Percentiles rank a stretch among this genome's conserved stretches.
Evolutionary conservation across 2,329 filamentous ascomycete genomes (phyloP).

Genomic region (Ceratocystis huliohia): DNA sequence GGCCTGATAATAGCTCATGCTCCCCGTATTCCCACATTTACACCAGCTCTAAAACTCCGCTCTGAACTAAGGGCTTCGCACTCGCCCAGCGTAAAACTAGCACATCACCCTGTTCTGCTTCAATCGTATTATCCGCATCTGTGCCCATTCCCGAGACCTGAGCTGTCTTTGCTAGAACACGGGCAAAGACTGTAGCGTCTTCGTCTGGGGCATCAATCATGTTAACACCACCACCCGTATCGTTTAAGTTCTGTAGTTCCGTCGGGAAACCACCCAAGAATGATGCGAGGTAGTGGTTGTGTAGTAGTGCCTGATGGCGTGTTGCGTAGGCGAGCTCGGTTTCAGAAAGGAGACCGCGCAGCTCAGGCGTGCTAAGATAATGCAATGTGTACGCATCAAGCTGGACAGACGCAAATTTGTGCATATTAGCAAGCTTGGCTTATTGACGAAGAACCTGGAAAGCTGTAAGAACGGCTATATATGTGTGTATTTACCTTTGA

Average conservation of each 20-base stretch:
- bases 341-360: conserved; percentile 54
- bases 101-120: conserved; percentile 49
- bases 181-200: conserved; percentile 72
- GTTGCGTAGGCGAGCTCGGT: conserved; percentile 73
- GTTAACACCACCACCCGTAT: conserved; percentile 67
- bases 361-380: conserved; percentile 47
- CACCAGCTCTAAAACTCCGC: conserved; percentile 45
- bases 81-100: conserved; percentile 64
- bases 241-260: conserved; percentile 71
- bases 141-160: conserved; percentile 49
- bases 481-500: conserved; percentile 51
- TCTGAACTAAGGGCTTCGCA: conserved; percentile 47
- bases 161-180: conserved; percentile 48
- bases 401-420: conserved; percentile 29
- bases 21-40: conserved; percentile 28
- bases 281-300: conserved; percentile 70
- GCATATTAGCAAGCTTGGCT: background rate
- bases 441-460: background rate
- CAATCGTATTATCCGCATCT: conserved; percentile 48
- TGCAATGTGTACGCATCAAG: conserved; percentile 67
- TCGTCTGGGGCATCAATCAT: conserved; percentile 86
- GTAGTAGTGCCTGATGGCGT: conserved; percentile 70
- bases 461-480: background rate
- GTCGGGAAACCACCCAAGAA: conserved; percentile 75
- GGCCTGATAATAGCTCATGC: background rate